A percentile compares a stretch with the other conserved stretches of the same genome.
phyloP scores from a whole-genome alignment of 208 protist species.

The Herpetomonas tarakana region DNA sequence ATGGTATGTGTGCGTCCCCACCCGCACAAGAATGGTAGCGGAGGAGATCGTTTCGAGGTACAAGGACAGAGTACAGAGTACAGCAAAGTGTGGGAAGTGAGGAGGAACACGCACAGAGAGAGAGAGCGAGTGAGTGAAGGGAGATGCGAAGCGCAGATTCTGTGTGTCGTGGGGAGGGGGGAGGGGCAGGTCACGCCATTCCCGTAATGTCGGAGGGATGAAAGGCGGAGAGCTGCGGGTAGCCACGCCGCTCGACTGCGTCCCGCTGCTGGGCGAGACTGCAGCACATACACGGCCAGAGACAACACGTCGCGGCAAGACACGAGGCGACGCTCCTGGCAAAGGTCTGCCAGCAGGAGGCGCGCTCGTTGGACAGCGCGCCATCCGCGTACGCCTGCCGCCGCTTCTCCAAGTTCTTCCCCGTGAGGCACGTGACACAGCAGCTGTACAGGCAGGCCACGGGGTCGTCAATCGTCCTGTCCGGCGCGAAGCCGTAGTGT shows the following conservation, averaged over 20 bases:
- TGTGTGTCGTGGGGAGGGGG: too few species aligned
- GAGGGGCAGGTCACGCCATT: conserved; percentile 15
- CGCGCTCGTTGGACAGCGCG: background rate
- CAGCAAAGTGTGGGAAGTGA: too few species aligned
- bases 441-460: conserved; percentile 29
- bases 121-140: too few species aligned
- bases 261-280: conserved; percentile 46
- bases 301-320: conserved; percentile 29
- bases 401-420: background rate
- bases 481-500: conserved; percentile 40
- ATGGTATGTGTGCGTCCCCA: too few species aligned
- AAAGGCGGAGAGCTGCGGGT: conserved; percentile 25
- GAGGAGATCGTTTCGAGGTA: too few species aligned
- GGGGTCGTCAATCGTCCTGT: conserved; percentile 20
- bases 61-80: too few species aligned
- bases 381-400: background rate
- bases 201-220: conserved; percentile 17
- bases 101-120: too few species aligned
- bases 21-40: too few species aligned
- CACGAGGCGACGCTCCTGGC: conserved; percentile 21
- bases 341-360: conserved; percentile 27
- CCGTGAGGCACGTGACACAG: conserved; percentile 23
- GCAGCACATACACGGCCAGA: conserved; percentile 30
- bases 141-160: too few species aligned
- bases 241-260: conserved; percentile 31